A percentile compares a stretch with the other conserved stretches of the same genome.
Conservation (phyloP, 163 green algal genomes). For the Scenedesmus sp. region DNA sequence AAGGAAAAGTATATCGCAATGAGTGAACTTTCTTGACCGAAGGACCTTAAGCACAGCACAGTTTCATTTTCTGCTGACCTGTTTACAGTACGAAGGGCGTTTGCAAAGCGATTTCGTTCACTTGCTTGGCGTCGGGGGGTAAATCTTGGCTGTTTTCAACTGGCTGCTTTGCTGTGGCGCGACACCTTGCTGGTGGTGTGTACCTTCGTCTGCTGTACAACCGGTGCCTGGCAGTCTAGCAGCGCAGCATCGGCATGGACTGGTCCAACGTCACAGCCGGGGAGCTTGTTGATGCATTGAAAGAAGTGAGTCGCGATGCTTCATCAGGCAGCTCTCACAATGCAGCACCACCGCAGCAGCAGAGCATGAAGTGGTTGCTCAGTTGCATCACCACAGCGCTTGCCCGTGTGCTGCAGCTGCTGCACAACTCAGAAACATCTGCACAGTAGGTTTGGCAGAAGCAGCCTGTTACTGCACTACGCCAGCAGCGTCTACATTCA, state of each 20-base stretch:
- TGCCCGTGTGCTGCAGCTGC: background rate
- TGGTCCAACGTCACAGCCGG: conserved; percentile 67
- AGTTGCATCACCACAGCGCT: background rate
- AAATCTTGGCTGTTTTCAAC: background rate
- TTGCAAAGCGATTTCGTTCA: background rate
- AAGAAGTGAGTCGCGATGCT: conserved; percentile 42
- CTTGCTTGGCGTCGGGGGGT: too few relatives aligned
- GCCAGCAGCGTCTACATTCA: background rate
- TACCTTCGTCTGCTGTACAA: background rate
- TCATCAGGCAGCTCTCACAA: background rate
- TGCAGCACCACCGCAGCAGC: background rate
- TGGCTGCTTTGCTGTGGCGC: background rate
- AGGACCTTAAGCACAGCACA: background rate
- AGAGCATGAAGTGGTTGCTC: background rate
- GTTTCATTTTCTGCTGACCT: background rate
- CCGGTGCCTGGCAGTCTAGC: background rate
- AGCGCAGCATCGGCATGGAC: conserved; percentile 58
- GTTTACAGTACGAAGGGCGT: background rate
- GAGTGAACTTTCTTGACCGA: background rate
- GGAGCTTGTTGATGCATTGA: conserved; percentile 64
- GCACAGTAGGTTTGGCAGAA: background rate
- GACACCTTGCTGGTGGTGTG: background rate
- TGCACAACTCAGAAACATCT: background rate
- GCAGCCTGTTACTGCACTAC: background rate
- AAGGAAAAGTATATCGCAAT: too few relatives aligned